Conservation (phyloP, 345 rosid species). For the Firmiana major region DNA sequence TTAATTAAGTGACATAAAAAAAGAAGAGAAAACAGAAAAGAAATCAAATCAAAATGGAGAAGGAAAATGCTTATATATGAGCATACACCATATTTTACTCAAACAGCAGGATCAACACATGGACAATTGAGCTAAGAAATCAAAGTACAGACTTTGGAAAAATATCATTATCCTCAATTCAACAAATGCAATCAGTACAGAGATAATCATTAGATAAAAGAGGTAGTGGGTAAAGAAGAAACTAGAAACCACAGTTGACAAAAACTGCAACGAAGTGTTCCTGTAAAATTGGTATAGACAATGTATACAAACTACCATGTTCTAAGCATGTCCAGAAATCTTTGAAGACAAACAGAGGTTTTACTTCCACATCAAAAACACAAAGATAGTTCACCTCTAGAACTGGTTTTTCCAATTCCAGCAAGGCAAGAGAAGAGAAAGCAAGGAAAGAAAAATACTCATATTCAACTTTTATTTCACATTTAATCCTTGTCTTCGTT, state of each 20-base stretch:
- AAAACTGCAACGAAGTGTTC: neutral
- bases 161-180: neutral
- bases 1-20: neutral
- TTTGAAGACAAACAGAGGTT: neutral
- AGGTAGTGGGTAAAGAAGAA: neutral
- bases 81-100: neutral
- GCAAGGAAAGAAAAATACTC: neutral
- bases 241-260: neutral
- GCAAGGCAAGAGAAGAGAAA: neutral
- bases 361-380: neutral
- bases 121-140: neutral
- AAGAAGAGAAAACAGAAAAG: neutral
- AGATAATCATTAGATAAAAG: neutral
- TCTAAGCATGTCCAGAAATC: neutral
- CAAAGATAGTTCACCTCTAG: neutral
- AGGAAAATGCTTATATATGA: neutral
- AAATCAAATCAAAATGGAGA: neutral
- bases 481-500: neutral
- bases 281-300: neutral
- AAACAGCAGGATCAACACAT: neutral
- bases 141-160: neutral
- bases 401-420: constrained; percentile 2
- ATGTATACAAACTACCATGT: neutral
- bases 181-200: neutral
- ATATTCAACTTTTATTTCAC: neutral